Conservation (phyloP, 305 asterid species). For the Rubia balearica region DNA sequence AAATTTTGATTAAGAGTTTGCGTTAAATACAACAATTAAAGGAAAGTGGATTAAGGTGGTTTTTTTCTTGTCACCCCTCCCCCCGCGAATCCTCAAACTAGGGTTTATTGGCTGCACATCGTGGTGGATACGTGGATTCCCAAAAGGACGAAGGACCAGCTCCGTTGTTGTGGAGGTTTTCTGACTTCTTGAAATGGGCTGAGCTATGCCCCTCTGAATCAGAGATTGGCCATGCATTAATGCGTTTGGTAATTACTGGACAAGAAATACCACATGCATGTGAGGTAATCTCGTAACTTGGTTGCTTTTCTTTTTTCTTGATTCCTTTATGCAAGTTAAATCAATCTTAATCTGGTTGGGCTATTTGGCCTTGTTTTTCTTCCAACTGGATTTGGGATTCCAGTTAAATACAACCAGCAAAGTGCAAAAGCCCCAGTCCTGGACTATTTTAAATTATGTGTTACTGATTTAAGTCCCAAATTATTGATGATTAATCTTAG, state of each 20-base stretch:
- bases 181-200: constrained; percentile 97
- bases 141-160: constrained; percentile 99
- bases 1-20: neutral
- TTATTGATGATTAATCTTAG: neutral
- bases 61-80: constrained; percentile 8
- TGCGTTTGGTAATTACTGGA: constrained; percentile 95
- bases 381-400: neutral
- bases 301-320: neutral
- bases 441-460: neutral
- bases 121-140: constrained; percentile 98
- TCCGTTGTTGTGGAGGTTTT: constrained; percentile 91
- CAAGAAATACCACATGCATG: constrained; percentile 98
- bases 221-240: constrained; percentile 92
- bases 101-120: constrained; percentile 99
- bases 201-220: constrained; percentile 95
- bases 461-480: neutral
- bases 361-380: neutral
- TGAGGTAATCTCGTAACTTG: constrained; percentile 46
- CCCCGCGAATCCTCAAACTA: constrained; percentile 16
- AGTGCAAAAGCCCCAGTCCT: neutral
- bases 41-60: neutral
- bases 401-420: neutral
- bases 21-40: neutral
- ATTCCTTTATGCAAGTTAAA: neutral
- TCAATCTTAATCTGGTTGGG: neutral